These are phyloP conservation scores for Pestalotiopsis fici DNA, from an alignment of 2,329 filamentous ascomycete genomes.

Conservation along the genomic window DNA sequence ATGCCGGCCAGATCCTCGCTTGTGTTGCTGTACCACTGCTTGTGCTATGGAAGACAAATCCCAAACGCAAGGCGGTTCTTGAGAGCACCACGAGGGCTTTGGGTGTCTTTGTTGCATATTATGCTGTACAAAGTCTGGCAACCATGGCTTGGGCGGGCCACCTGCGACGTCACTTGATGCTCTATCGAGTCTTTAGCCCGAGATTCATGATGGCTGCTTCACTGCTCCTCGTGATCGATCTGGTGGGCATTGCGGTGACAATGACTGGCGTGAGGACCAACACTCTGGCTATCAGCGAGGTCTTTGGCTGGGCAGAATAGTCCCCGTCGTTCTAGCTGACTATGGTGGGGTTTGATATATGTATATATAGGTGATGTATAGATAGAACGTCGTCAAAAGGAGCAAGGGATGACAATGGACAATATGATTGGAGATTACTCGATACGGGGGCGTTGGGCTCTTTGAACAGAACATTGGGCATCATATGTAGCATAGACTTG, in stretches of 20 bases:
- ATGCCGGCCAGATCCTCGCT: conserved; percentile 84
- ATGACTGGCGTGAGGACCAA: conserved; percentile 76
- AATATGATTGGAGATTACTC: neutral
- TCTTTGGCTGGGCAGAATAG: conserved; percentile 78
- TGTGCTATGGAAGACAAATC: conserved; percentile 85
- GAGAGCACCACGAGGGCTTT: conserved; percentile 71
- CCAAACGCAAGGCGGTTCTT: conserved; percentile 69
- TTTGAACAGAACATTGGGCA: neutral
- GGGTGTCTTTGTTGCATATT: conserved; percentile 77
- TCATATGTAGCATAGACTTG: neutral
- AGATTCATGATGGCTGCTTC: conserved; percentile 82
- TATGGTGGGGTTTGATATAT: neutral
- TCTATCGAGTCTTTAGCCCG: conserved; percentile 91
- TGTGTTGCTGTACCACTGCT: conserved; percentile 78
- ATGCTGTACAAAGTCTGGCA: conserved; percentile 78
- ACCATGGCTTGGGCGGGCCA: conserved; percentile 91
- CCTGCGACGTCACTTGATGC: conserved; percentile 89
- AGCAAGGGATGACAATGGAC: neutral
- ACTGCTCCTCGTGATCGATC: conserved; percentile 74
- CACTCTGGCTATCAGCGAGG: conserved; percentile 75
- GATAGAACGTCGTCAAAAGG: neutral
- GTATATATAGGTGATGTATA: neutral
- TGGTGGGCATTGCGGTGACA: conserved; percentile 71
- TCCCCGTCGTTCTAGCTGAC: neutral
- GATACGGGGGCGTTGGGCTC: neutral